Evolutionary conservation across 2,329 filamentous ascomycete species (phyloP), one percentile per base, ranked within the genome.

Genomic region (Diaporthe citri): DNA sequence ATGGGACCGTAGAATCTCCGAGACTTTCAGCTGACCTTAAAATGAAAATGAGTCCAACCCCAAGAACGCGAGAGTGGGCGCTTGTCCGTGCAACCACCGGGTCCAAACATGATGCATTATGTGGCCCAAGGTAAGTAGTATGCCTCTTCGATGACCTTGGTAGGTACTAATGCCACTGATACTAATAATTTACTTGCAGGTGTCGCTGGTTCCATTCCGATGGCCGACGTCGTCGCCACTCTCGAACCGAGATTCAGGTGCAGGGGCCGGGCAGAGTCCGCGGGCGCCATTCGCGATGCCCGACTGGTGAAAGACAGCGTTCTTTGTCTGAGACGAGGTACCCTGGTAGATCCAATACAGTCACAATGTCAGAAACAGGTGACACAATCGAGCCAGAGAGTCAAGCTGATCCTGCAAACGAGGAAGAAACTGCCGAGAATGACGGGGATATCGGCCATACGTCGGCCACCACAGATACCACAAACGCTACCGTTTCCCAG

Each of bases 1-100:
- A 52, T 9, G 1, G 0, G 28, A 1, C 3, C 22, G 4, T 2
- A n/a, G 2, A 0, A 8, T 20, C 15, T 17, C 4, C 4, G 13
- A 25, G 10, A 5, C 1, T 1, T 48, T 8, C 6, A 22, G 2
- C 8, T 2, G 4, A 10, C 13, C 25, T 28, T 9, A n/a, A 41
- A 22, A 25, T 28, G 15, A 20, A n/a, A 28, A 62, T 28, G 59
- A 52, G 70, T 72, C n/a, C n/a, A 55, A 52, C 9, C 4, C 17
- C n/a, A 17, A 52, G n/a, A 22, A 51, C 8, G 15, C 43, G 43
- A 72, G 43, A 41, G 3, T 72, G 56, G 70, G 56, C 70, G 20
- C 34, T 52, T 4, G 56, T 72, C 4, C 56, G 70, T n/a, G 43
- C 70, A 41, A 28, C 56, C 12, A 12, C 48, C 5, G 46, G 46